Base-by-base conservation (phyloP, 305 asterid genomes). In the Fraxinus sp. region DNA sequence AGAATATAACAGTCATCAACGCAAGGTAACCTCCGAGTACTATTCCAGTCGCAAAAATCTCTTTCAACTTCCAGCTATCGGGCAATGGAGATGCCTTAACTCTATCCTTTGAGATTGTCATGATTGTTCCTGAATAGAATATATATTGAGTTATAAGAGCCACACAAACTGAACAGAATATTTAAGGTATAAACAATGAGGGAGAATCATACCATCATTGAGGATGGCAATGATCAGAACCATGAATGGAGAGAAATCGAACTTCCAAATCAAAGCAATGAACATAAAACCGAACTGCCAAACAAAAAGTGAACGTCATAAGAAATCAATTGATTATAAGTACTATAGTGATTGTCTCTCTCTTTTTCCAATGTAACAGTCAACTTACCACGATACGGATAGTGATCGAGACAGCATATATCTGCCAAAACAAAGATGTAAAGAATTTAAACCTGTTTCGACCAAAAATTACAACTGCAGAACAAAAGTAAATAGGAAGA, bases 221-320 rank as follows among this genome's bases (percentile, higher is more conserved):
- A 95, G 87, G 87, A 95, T 95, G 87, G 98, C 98, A 30, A 95
- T 95, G 89, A 95, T 95, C 90, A 95, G 71, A 85, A 93, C 96
- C 97, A 95, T 95, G 88, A 95, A 95, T 0, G 98, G 96, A n/a
- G 98, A 91, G 91, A 95, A 95, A 79, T 92, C 98, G 3, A 90
- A 95, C 91, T 86, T 91, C 97, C 97, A 95, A 10, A 93, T 93
- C 92, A 95, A 88, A 62, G 97, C 94, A 84, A 93, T 93, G 82
- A 95, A 87, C 97, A 95, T 90, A 93, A 93, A 95, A 24, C 97
- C 98, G 81, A 95, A 91, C 97, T 95, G 96, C 89, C 75, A 86
- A 36, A 85, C 37, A 46, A 36, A 1, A 64, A 82, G 71, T 11
- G 13, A 49, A 64, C 59, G 80, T 3, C 1, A 46, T 13, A 77